Evolutionary conservation across 495 filamentous ascomycete species (phyloP).

Genomic region (Penicillium roqueforti): DNA sequence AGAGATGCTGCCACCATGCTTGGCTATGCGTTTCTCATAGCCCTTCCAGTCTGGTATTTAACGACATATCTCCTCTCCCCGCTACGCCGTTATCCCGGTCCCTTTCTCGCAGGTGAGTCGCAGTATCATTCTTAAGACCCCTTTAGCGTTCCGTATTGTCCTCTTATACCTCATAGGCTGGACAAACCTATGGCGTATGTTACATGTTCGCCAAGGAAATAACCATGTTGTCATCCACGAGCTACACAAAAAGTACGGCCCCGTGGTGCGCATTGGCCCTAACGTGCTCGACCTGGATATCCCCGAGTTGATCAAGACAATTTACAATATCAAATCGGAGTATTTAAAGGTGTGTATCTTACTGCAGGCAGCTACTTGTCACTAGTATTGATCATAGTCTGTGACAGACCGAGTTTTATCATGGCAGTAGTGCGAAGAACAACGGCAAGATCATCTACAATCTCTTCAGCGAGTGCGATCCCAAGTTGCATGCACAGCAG

Average conservation of each 20-base stretch:
- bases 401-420: constrained; percentile 37
- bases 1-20: background rate
- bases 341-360: constrained; percentile 18
- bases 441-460: constrained; percentile 34
- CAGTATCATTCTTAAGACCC: background rate
- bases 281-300: constrained; percentile 28
- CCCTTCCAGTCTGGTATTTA: constrained; percentile 15
- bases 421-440: constrained; percentile 29
- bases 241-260: constrained; percentile 31
- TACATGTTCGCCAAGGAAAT: constrained; percentile 18
- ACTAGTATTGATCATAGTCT: background rate
- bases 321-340: constrained; percentile 25
- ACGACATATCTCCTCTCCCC: constrained; percentile 24
- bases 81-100: constrained; percentile 31
- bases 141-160: background rate
- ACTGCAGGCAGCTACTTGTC: background rate
- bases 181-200: constrained; percentile 39
- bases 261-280: constrained; percentile 33
- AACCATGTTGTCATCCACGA: constrained; percentile 32
- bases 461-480: constrained; percentile 30
- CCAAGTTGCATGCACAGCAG: constrained; percentile 23
- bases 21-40: background rate
- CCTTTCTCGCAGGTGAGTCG: constrained; percentile 30
- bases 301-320: constrained; percentile 23
- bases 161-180: constrained; percentile 14